These are phyloP conservation scores for Wickerhamiella hasegawae DNA, from an alignment of 805 yeast species.

Conservation along the genomic window DNA sequence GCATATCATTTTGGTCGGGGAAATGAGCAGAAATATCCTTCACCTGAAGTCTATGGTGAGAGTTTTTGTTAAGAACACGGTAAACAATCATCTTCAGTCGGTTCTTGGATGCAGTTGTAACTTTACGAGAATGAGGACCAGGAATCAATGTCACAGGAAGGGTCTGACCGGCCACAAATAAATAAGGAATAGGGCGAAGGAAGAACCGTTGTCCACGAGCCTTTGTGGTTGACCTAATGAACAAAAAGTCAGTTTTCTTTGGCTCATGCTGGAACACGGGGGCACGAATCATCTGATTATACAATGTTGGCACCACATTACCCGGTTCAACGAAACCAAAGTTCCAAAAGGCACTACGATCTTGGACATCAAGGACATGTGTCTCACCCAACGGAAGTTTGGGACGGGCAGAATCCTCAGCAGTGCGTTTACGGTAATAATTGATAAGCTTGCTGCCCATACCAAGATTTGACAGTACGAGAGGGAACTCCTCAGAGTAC, in stretches of 20 bases:
- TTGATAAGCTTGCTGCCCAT: slow-evolving; percentile 92
- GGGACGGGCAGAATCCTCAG: slow-evolving; percentile 74
- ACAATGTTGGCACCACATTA: slow-evolving; percentile 79
- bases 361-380: slow-evolving; percentile 89
- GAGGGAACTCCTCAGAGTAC: slow-evolving; percentile 79
- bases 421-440: slow-evolving; percentile 71
- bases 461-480: slow-evolving; percentile 73
- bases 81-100: slow-evolving; percentile 87
- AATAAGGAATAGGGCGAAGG: slow-evolving; percentile 48
- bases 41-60: slow-evolving; percentile 60
- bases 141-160: slow-evolving; percentile 92
- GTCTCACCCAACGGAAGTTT: slow-evolving; percentile 86
- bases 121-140: slow-evolving; percentile 94
- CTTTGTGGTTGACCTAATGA: slow-evolving; percentile 67
- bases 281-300: slow-evolving; percentile 82
- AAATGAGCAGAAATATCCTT: slow-evolving; percentile 82
- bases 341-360: slow-evolving; percentile 95
- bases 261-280: slow-evolving; percentile 84
- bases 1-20: slow-evolving; percentile 96
- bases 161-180: slow-evolving; percentile 81
- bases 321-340: slow-evolving; percentile 95
- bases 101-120: slow-evolving; percentile 81
- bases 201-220: slow-evolving; percentile 47
- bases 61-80: slow-evolving; percentile 63
- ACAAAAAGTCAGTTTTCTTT: slow-evolving; percentile 60